phyloP scores from a whole-genome alignment of 2,329 filamentous ascomycete species.

The Phoma sp. region DNA sequence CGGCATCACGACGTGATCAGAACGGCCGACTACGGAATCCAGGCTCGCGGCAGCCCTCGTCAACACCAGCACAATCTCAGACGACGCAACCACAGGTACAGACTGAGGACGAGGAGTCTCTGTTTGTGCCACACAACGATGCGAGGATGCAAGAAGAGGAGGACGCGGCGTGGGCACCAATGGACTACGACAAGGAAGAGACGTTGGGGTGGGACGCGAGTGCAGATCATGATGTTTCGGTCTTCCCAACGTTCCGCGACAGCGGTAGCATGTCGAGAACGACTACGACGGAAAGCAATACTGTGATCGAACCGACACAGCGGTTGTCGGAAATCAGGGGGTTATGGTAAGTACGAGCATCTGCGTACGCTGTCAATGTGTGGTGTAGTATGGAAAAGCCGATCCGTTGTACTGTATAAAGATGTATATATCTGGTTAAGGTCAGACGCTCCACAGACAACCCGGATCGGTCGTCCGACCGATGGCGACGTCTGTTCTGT shows the following conservation, averaged over 20 bases:
- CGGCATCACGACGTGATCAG: slow-evolving; percentile 37
- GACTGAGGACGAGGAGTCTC: slow-evolving; percentile 68
- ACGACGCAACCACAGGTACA: slow-evolving; percentile 19
- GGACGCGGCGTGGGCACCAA: slow-evolving; percentile 74
- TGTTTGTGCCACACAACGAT: slow-evolving; percentile 73
- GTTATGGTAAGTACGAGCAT: slow-evolving; percentile 34
- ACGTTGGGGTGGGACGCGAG: slow-evolving; percentile 78
- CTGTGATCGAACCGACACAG: slow-evolving; percentile 73
- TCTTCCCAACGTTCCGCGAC: slow-evolving; percentile 55
- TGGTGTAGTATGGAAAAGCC: background rate
- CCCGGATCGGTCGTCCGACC: background rate
- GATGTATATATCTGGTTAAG: background rate
- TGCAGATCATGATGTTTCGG: slow-evolving; percentile 54
- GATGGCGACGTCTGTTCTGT: too few relatives aligned
- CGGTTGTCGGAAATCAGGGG: slow-evolving; percentile 65
- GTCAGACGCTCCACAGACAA: background rate
- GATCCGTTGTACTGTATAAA: background rate
- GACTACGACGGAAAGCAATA: slow-evolving; percentile 34
- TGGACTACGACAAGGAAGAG: slow-evolving; percentile 69
- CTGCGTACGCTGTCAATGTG: background rate
- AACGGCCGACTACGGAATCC: slow-evolving; percentile 36
- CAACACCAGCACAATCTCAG: slow-evolving; percentile 10
- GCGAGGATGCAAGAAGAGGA: slow-evolving; percentile 62
- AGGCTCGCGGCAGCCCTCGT: slow-evolving; percentile 35
- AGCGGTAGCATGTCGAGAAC: slow-evolving; percentile 39